phyloP scores from a whole-genome alignment of 192 early-diverging fungal genomes.

The Globomyces pollinis-pini region DNA sequence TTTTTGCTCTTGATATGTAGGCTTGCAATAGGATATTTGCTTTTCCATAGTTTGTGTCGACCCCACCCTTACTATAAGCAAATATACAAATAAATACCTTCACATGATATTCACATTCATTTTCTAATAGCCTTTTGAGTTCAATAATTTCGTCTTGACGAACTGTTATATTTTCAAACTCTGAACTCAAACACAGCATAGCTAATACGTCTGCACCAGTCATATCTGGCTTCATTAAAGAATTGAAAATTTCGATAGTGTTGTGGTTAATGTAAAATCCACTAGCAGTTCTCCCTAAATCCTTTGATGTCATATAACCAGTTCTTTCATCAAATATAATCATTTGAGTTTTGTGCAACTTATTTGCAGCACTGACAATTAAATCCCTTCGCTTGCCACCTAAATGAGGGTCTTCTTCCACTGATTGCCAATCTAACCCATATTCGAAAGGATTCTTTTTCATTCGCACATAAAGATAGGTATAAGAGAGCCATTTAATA shows the following conservation, averaged over 20 bases:
- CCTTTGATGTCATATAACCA: conserved; percentile 79
- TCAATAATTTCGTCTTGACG: conserved; percentile 84
- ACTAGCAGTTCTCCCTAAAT: conserved; percentile 87
- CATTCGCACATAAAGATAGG: conserved; percentile 95
- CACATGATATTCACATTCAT: conserved; percentile 75
- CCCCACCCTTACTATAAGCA: conserved; percentile 61
- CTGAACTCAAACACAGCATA: conserved; percentile 80
- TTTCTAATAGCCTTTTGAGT: conserved; percentile 60
- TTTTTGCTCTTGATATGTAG: conserved; percentile 62
- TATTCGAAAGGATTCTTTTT: conserved; percentile 90
- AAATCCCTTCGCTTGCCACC: conserved; percentile 75
- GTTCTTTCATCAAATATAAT: conserved; percentile 79
- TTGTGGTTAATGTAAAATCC: conserved; percentile 85
- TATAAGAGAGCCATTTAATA: conserved; percentile 94
- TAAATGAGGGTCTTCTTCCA: conserved; percentile 70
- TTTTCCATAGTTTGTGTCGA: conserved; percentile 80
- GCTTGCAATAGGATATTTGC: conserved; percentile 91
- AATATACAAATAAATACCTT: no score
- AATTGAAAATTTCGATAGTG: conserved; percentile 84
- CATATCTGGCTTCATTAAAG: conserved; percentile 77
- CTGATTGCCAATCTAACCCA: conserved; percentile 72
- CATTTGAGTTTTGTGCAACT: conserved; percentile 82
- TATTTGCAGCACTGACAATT: conserved; percentile 63
- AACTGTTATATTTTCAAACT: conserved; percentile 92
- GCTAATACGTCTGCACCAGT: conserved; percentile 88